Base-by-base conservation (phyloP, 2,329 filamentous ascomycete genomes). In the Diaporthe sp. region DNA sequence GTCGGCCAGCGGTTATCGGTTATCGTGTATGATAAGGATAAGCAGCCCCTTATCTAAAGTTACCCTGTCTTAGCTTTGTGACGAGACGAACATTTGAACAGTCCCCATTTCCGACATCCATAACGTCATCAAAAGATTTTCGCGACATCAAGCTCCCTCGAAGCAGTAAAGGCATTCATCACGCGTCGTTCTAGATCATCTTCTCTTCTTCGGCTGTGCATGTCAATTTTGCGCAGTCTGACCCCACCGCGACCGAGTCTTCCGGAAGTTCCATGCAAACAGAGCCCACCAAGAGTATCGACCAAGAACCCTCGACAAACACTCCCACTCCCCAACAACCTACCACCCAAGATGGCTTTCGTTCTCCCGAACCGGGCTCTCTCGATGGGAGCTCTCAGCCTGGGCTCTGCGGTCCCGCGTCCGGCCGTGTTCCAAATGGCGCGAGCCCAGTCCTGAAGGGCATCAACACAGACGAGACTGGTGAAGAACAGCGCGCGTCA, bases 221-320 rank as follows among this genome's bases (percentile, higher is more conserved):
- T 81, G 81, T 77, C 79, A 75, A 78, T 78, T 80, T 82, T 83
- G 89, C 89, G 90, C 89, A 88, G 89, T 89, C 84, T 81, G 80
- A 81, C 78, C 76, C 78, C 72, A 75, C 78, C 78, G 68, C 73
- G 79, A 80, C 81, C 80, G 79, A 78, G 82, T 79, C 81, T 79
- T 78, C 80, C 78, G 81, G 83, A 83, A 82, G 87, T 90, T 92
- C 89, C 91, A 93, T 93, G 91, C 91, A 92, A 87, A 87, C 86
- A 89, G 89, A 88, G 87, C 86, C 86, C 78, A 81, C 81, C 80
- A 85, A 87, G 82, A 85, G 81, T 87, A 84, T 85, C 83, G 82
- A 85, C 84, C 81, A 81, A 79, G 81, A 80, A 81, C 82, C 81
- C 78, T 84, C 84, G 77, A 80, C 83, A 79, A 84, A 79, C 83